Evolutionary conservation across 768 basidiomycete genomes (phyloP), one percentile per base, ranked within the genome.

Genomic region (Mycena galopus): DNA sequence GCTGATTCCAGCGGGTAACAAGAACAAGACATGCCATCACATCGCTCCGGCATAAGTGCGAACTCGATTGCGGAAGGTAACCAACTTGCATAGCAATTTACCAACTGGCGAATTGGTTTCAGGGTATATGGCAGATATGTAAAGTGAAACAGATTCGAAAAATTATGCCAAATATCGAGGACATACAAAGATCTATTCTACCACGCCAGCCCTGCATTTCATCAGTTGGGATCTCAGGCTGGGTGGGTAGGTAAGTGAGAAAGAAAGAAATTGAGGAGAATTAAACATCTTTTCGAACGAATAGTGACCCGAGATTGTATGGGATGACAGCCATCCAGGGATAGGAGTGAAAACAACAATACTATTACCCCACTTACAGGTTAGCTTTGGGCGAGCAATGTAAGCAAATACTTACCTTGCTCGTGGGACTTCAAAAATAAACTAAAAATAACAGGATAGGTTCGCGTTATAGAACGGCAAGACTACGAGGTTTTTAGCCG

Each of bases 301-400:
- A 30, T 55, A 55, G 53, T 17, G 53, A 29, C 53, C 53, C 29
- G 30, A 57, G 9, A 17, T 57, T 33, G 29, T 33, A 30, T 57
- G 30, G 56, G 56, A 57, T 57, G 56, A 23, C 56, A n/a, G 30
- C 56, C 33, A n/a, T n/a, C n/a, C n/a, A n/a, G n/a, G 56, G 21
- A 57, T 57, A 57, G 32, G 32, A 32, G 27, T 16, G 25, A 57
- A 57, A 12, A n/a, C n/a, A n/a, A n/a, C n/a, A n/a, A n/a, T n/a
- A n/a, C n/a, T 33, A 57, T 32, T 12, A 57, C 30, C 16, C 30
- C 25, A 32, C 30, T 57, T 32, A 32, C 29, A 57, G 32, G 56
- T 57, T 57, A 33, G 32, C 56, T 57, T 57, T 57, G 3, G 56
- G 56, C 56, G 32, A 57, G 56, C 17, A 57, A 32, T 30, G 56